These are phyloP conservation scores for Apiotrichum montevideense DNA, from an alignment of 1,284 basidiomycete species.

Conservation along the genomic window DNA sequence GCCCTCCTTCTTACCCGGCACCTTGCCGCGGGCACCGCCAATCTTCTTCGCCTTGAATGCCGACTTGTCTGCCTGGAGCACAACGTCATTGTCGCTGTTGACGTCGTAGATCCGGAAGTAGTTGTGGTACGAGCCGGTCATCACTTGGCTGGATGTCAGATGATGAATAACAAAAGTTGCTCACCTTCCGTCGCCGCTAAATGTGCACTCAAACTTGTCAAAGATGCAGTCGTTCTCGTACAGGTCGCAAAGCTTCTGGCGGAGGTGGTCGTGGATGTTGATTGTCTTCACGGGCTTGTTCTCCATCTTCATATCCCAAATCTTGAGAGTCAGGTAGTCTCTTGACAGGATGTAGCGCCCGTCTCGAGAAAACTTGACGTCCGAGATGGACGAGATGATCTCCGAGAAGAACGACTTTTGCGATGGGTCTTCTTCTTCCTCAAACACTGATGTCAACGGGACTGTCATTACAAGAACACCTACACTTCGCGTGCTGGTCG, in stretches of 20 bases:
- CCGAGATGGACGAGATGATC: conserved; percentile 98
- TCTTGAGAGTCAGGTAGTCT: conserved; percentile 96
- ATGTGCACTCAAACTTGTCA: conserved; percentile 98
- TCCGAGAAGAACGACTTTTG: conserved; percentile 99
- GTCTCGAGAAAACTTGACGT: conserved; percentile 98
- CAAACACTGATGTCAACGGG: conserved; percentile 69
- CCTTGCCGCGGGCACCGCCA: conserved; percentile 71
- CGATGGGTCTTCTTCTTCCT: conserved; percentile 96
- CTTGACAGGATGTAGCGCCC: conserved; percentile 94
- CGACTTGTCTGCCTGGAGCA: conserved; percentile 97
- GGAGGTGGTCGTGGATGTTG: conserved; percentile 95
- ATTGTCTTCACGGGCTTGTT: conserved; percentile 94
- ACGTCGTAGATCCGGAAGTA: conserved; percentile 99
- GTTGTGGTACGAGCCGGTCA: conserved; percentile 99
- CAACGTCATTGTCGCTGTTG: conserved; percentile 81
- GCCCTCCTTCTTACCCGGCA: conserved; percentile 66
- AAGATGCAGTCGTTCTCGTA: conserved; percentile 99
- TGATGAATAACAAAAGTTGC: conserved; percentile 40
- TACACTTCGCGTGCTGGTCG: conserved; percentile 93
- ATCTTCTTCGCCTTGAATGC: conserved; percentile 99
- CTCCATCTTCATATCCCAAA: conserved; percentile 99
- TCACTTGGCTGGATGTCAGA: conserved; percentile 62
- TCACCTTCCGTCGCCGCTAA: conserved; percentile 90
- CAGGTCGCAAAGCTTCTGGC: conserved; percentile 94
- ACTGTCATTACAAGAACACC: conserved; percentile 34